Percentiles rank a stretch among this genome's conserved stretches.
phyloP scores from a whole-genome alignment of 2,329 filamentous ascomycete genomes.

The Penicillium glabrum region DNA sequence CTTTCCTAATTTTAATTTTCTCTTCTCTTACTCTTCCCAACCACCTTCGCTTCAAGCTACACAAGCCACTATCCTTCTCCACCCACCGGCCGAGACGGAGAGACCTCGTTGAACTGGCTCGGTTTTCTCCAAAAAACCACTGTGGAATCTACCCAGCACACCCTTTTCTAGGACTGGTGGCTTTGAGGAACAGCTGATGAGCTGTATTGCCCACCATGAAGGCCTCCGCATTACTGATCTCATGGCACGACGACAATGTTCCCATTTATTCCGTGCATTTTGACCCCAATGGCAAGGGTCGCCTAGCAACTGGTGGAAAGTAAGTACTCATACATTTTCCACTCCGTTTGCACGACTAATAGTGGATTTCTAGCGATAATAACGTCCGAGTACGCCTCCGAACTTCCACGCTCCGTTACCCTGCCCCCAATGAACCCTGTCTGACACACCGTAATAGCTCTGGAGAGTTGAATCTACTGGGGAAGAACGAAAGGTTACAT shows the following conservation, averaged over 20 bases:
- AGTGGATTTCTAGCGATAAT: constrained; percentile 62
- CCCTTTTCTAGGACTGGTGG: constrained; percentile 2
- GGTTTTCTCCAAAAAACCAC: neutral
- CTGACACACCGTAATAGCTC: constrained; percentile 58
- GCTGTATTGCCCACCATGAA: constrained; percentile 67
- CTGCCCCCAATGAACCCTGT: constrained; percentile 19
- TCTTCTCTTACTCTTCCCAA: neutral
- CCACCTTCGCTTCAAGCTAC: constrained; percentile 2
- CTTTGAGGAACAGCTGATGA: constrained; percentile 22
- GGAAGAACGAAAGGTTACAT: constrained; percentile 85
- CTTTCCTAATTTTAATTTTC: neutral
- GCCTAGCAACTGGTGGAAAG: constrained; percentile 89
- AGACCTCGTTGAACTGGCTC: constrained; percentile 7
- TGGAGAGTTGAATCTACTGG: constrained; percentile 87
- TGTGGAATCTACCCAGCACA: neutral
- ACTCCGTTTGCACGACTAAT: constrained; percentile 11
- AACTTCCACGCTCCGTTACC: constrained; percentile 14
- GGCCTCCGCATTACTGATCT: constrained; percentile 91
- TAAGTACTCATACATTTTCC: constrained; percentile 28
- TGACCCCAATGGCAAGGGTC: constrained; percentile 85
- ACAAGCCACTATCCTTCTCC: constrained; percentile 1
- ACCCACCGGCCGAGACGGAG: constrained; percentile 4
- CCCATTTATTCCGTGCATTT: constrained; percentile 98
- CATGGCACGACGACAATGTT: constrained; percentile 97
- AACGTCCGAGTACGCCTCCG: constrained; percentile 75